Evolutionary conservation across 129 eudicot species (phyloP).

Genomic region (Chrysanthemum seticuspe): DNA sequence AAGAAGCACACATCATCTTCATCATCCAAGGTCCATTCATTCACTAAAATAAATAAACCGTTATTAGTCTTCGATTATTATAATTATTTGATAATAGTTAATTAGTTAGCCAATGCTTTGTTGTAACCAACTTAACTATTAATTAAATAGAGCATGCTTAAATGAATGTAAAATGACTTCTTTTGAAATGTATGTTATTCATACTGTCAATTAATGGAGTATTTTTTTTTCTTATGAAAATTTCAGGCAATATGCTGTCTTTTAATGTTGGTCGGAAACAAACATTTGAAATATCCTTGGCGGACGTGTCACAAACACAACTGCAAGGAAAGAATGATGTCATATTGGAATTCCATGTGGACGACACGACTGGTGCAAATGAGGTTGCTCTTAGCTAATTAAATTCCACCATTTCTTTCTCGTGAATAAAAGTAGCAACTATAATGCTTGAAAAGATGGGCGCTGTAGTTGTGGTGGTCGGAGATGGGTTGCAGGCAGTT

Average conservation of each 20-base stretch:
- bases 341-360: conserved; percentile 92
- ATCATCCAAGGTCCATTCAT: too few species aligned
- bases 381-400: conserved; percentile 52
- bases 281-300: conserved; percentile 92
- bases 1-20: too few species aligned
- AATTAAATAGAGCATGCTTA: too few species aligned
- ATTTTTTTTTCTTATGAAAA: conserved; percentile 7
- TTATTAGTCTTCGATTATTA: too few species aligned
- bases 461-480: too few species aligned
- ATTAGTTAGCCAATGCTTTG: too few species aligned
- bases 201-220: conserved; percentile 10
- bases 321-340: conserved; percentile 96
- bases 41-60: too few species aligned
- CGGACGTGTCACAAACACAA: conserved; percentile 91
- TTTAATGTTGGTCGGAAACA: conserved; percentile 79
- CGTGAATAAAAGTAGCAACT: neutral
- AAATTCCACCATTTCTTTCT: conserved; percentile 5
- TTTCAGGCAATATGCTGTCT: conserved; percentile 72
- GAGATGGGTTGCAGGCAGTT: too few species aligned
- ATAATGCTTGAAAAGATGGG: too few species aligned
- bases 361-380: conserved; percentile 95
- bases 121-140: too few species aligned
- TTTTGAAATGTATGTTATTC: conserved; percentile 15
- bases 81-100: too few species aligned
- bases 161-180: too few species aligned